Base-by-base conservation (phyloP, 2,329 filamentous ascomycete genomes). In the Talaromyces sp. region DNA sequence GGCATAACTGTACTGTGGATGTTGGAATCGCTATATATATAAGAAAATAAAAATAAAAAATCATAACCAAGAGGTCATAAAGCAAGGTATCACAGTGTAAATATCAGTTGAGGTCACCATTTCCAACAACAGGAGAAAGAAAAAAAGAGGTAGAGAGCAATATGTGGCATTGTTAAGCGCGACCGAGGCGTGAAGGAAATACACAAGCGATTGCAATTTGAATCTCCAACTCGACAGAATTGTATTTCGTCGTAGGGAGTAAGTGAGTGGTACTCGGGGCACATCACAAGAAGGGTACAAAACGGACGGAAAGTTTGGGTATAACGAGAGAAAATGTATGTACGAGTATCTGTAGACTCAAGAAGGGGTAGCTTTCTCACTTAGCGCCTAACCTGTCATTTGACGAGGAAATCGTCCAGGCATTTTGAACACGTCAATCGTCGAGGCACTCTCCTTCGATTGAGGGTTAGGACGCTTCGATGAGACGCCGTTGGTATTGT, bases 391-490 rank as follows among this genome's bases (percentile, higher is more conserved):
- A 36, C 45, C 45, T 22, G 31, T 60, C 41, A 35, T 36, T 13
- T 40, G 36, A 43, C 63, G 69, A 13, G 72, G 72, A 56, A 65
- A 74, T 46, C 68, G 69, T 7, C 72, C 72, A 2, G 72, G 72
- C 40, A 74, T 73, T 35, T 67, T 66, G 59, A 73, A 62, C 60
- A 72, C 61, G 50, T 72, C 71, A 43, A 73, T 63, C 2, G 69
- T 67, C 15, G 65, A 62, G 3, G 65, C 61, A 21, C 70, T 74
- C 56, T 66, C 65, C 58, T 68, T 70, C 35, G 63, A 60, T 21
- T 60, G 59, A 9, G 62, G 59, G 11, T 56, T 19, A 17, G 63
- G 63, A 39, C 63, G 63, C 17, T 41, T 31, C 36, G 50, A 45
- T 15, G 28, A 50, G 4, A 40, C 53, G 5, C 53, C 36, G n/a